phyloP scores from a whole-genome alignment of 768 basidiomycete species.

The Phylloporus rhodoxanthus region DNA sequence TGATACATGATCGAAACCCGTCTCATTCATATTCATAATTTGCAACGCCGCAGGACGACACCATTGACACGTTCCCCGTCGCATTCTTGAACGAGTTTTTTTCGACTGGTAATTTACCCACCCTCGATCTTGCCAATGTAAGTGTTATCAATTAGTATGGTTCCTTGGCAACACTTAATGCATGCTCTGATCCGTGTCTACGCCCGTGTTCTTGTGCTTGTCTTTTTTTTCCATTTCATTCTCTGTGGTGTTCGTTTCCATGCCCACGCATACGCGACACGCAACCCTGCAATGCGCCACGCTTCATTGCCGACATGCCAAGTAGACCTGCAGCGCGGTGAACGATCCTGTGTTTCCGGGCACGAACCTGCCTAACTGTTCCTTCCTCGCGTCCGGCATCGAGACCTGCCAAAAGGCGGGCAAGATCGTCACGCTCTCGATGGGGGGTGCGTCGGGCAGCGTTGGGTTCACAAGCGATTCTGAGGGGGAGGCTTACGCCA shows the following conservation, averaged over 20 bases:
- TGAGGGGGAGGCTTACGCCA: conserved; percentile 54
- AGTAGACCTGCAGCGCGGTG: conserved; percentile 56
- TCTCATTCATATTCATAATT: neutral
- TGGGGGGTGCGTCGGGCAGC: conserved; percentile 59
- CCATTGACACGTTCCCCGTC: conserved; percentile 54
- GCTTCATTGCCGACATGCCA: neutral
- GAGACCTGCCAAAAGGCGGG: conserved; percentile 58
- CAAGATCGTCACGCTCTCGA: conserved; percentile 52
- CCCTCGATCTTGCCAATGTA: conserved; percentile 58
- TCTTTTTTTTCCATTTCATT: neutral
- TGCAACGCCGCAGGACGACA: conserved; percentile 38
- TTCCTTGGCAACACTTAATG: neutral
- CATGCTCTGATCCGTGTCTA: neutral
- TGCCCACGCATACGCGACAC: neutral
- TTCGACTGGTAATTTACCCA: conserved; percentile 50
- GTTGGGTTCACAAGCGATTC: conserved; percentile 54
- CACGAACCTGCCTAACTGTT: conserved; percentile 57
- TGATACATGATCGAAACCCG: neutral
- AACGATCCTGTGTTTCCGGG: conserved; percentile 56
- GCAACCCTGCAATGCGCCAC: neutral
- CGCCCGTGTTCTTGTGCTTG: neutral
- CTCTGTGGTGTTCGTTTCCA: neutral
- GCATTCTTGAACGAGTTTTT: conserved; percentile 61
- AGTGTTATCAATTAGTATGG: conserved; percentile 6
- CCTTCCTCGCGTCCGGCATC: conserved; percentile 56